Evolutionary conservation across 2,329 filamentous ascomycete genomes (phyloP).

Genomic region (Nothopassalora personata): DNA sequence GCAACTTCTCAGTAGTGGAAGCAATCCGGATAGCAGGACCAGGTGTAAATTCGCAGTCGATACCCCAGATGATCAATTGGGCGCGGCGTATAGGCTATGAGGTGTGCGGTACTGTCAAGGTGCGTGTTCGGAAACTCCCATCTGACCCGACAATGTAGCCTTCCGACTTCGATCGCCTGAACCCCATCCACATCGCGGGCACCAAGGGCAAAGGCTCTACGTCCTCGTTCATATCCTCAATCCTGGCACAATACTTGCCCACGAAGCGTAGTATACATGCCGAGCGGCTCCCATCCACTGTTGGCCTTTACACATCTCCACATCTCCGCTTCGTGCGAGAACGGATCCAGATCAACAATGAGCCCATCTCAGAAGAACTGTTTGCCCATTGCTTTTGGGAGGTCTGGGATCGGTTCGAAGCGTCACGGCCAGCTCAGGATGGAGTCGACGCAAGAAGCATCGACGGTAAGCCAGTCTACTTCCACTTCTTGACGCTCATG

Average conservation of each 20-base stretch:
- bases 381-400: conserved; percentile 80
- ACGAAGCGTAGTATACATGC: conserved; percentile 33
- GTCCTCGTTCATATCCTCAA: conserved; percentile 74
- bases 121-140: neutral
- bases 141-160: conserved; percentile 41
- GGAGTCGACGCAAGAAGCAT: conserved; percentile 44
- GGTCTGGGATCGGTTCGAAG: conserved; percentile 66
- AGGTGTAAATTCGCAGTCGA: conserved; percentile 66
- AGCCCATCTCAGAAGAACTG: conserved; percentile 59
- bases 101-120: conserved; percentile 43
- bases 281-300: conserved; percentile 25
- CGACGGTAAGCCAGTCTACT: conserved; percentile 77
- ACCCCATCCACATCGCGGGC: conserved; percentile 76
- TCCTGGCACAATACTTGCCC: conserved; percentile 60
- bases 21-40: conserved; percentile 69
- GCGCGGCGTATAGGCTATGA: conserved; percentile 69
- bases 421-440: conserved; percentile 49
- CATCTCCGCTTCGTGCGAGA: conserved; percentile 80
- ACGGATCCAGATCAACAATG: conserved; percentile 73
- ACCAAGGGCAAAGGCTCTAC: conserved; percentile 94
- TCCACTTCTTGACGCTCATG: conserved; percentile 83
- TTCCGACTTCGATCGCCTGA: conserved; percentile 55
- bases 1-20: conserved; percentile 73
- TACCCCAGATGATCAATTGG: conserved; percentile 79
- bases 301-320: conserved; percentile 81